Evolutionary conservation across 176 grass and related monocot genomes (phyloP).

Genomic region (Triticum monococcum): DNA sequence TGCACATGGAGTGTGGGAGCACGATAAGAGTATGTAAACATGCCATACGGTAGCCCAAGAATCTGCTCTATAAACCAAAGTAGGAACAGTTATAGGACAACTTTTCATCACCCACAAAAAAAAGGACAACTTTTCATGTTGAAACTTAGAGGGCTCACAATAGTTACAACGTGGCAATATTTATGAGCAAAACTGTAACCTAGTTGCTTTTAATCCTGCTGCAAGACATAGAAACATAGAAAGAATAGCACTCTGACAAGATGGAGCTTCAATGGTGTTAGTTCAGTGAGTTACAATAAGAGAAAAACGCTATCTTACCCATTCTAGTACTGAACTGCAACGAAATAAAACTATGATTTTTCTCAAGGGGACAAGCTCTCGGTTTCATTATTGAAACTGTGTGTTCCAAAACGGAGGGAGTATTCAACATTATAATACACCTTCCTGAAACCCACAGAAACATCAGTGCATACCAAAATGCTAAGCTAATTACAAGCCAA

Average conservation of each 20-base stretch:
- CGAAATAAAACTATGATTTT: neutral
- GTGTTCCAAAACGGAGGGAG: neutral
- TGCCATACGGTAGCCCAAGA: conserved; percentile 13
- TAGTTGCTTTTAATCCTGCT: neutral
- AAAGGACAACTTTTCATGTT: neutral
- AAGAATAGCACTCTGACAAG: neutral
- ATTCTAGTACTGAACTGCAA: neutral
- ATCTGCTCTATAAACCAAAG: neutral
- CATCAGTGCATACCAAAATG: neutral
- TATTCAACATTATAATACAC: neutral
- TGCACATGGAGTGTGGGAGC: neutral
- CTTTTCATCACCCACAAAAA: neutral
- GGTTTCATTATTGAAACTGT: neutral
- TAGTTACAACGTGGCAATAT: neutral
- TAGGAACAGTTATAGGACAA: neutral
- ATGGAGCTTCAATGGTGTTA: neutral
- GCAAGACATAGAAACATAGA: neutral
- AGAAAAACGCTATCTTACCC: neutral
- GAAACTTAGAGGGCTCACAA: conserved; percentile 3
- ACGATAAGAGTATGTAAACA: neutral
- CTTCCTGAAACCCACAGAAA: conserved; percentile 2
- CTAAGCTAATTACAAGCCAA: conserved; percentile 1
- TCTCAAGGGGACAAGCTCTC: neutral
- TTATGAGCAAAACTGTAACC: neutral
- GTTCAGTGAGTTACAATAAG: neutral